Evolutionary conservation across 495 filamentous ascomycete genomes (phyloP), one percentile per base, ranked within the genome.

Genomic region (Geoglossum glabrum): DNA sequence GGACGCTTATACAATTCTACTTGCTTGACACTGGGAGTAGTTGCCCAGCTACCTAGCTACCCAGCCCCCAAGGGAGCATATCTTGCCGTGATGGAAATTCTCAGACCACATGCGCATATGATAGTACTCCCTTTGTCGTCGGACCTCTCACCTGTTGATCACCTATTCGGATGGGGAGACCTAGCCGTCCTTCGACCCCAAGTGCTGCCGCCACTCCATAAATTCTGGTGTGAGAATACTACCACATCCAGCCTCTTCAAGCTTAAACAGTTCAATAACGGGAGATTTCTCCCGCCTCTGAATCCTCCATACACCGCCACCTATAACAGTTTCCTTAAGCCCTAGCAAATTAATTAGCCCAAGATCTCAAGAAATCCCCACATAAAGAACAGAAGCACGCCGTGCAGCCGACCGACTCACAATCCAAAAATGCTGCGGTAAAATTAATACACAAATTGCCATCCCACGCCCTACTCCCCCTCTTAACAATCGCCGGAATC

Each of bases 401-500:
- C 13, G n/a, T n/a, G n/a, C n/a, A n/a, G n/a, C n/a, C n/a, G n/a
- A 57, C 23, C 10, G 3, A 50, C 75, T 64, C 64, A 87, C 85
- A 92, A 13, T 83, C 80, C 21, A 98, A 68, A 62, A 96, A 87
- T 0, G 66, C 71, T 5, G 74, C 79, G 5, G 87, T 76, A 69
- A 95, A 94, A 59, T 92, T 92, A 68, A 96, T 90, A 63, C 90
- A 95, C 25, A 82, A 72, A 63, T 95, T 88, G 1, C 84, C 89
- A 68, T 95, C 84, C 92, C 92, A 98, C 13, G 73, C 76, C 0
- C 73, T 72, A 31, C 73, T 75, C 0, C 83, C 82, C 33, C 76
- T 75, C 62, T 80, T 78, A 30, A 92, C 87, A 46, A 75, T 80
- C 0, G 74, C 74, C 0, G 93, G 92, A 38, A 99, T 84, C 38